Percentiles rank a stretch among this genome's conserved stretches.
These are phyloP conservation scores for Diaporthe capsici DNA, from an alignment of 2,329 filamentous ascomycete genomes.

Conservation along the genomic window DNA sequence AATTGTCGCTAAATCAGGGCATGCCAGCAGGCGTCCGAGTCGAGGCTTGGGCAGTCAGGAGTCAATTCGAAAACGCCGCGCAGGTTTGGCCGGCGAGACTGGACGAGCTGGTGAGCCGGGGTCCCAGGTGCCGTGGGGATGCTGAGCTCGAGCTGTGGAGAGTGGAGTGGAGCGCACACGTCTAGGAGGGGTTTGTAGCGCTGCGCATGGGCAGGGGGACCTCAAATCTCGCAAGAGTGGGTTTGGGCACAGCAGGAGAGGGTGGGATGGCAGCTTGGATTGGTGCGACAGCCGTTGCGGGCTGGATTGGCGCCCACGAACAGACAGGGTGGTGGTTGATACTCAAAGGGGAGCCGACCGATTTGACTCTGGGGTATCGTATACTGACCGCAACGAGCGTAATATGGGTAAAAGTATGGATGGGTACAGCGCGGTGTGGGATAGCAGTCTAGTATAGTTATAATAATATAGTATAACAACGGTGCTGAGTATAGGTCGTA, in stretches of 20 bases:
- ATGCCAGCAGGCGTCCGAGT: slow-evolving; percentile 22
- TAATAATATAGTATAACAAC: neutral
- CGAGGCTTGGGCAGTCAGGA: slow-evolving; percentile 33
- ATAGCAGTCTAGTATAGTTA: slow-evolving; percentile 10
- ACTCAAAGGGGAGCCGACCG: slow-evolving; percentile 15
- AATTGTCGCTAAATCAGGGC: slow-evolving; percentile 34
- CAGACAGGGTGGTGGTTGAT: slow-evolving; percentile 4
- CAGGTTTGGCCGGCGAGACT: slow-evolving; percentile 30
- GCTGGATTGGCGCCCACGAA: slow-evolving; percentile 29
- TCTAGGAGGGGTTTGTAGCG: slow-evolving; percentile 28
- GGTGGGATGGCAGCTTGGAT: slow-evolving; percentile 30
- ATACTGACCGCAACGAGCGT: neutral
- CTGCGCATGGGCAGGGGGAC: slow-evolving; percentile 31
- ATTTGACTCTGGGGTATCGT: slow-evolving; percentile 24
- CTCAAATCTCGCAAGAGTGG: slow-evolving; percentile 33
- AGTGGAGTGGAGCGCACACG: slow-evolving; percentile 31
- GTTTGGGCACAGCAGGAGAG: slow-evolving; percentile 3
- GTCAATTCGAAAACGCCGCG: slow-evolving; percentile 23
- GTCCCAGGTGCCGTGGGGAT: slow-evolving; percentile 35
- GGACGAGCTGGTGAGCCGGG: slow-evolving; percentile 26
- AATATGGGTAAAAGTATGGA: neutral
- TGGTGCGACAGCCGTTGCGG: slow-evolving; percentile 33
- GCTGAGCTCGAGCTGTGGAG: slow-evolving; percentile 33
- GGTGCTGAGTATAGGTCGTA: neutral
- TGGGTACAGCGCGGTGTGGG: neutral